Base-by-base conservation (phyloP, 495 filamentous ascomycete genomes). In the Saxophila tyrrhenica region DNA sequence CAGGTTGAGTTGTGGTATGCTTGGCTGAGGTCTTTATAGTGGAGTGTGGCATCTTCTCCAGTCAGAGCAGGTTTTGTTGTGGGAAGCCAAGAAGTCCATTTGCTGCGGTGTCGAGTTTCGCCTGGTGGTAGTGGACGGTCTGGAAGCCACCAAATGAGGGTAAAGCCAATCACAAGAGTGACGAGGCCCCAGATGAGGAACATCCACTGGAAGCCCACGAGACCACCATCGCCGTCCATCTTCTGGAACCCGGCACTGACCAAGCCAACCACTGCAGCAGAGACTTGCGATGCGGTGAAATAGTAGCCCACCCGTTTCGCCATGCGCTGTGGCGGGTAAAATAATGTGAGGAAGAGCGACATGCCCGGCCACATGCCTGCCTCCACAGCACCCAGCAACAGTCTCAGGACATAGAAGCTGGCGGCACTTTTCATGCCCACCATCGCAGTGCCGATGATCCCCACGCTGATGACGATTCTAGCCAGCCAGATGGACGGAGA, bases 341-440 rank as follows among this genome's bases (percentile, higher is more conserved):
- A 95, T 16, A 95, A 75, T 0, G 89, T 92, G 20, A 95, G 75
- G 61, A 94, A 94, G 68, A 92, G 94, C 19, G 89, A 79, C 89
- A 95, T 94, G 38, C 89, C 89, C 1, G 89, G 89, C 88, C 89
- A 94, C 81, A 95, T 88, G 17, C 89, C 89, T 10, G 89, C 89
- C 62, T 87, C 89, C 19, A 94, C 88, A 50, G 94, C 76, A 41
- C 89, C 89, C 15, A 94, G 75, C 8, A 95, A 74, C 44, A 94
- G 79, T n/a, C 89, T 83, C 3, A 95, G 75, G 25, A 94, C 75
- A 59, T 91, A 91, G 65, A 92, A 78, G 66, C 86, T 90, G 86
- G 87, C 90, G 29, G 83, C 85, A 47, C 80, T 78, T 64, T 80
- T 80, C 67, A 94, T 86, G 8, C 84, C 85, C 2, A 87, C 76